Percentiles rank a stretch among this genome's conserved stretches.
phyloP scores from a whole-genome alignment of 176 grass and related monocot genomes.

The Musa acuminata region DNA sequence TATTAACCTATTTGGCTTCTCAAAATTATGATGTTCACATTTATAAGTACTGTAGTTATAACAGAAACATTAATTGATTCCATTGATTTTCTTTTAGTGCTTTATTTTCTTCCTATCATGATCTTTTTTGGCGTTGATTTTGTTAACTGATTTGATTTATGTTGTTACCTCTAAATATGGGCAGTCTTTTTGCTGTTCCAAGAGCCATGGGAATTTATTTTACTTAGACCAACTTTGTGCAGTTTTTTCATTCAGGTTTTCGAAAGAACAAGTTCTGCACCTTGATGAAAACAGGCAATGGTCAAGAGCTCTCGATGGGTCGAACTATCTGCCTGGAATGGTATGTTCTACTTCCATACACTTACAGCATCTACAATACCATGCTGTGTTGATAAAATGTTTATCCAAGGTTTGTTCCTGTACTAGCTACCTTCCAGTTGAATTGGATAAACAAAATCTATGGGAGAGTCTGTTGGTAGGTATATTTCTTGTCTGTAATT shows the following conservation, averaged over 20 bases:
- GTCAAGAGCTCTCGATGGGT: constrained; percentile 98
- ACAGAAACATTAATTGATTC: background rate
- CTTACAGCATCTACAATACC: background rate
- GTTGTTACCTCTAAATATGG: background rate
- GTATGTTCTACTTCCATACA: constrained; percentile 26
- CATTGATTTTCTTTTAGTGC: background rate
- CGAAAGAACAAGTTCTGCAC: constrained; percentile 56
- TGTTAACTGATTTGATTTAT: background rate
- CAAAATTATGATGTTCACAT: too few species aligned
- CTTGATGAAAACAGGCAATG: constrained; percentile 95
- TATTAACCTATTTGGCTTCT: too few species aligned
- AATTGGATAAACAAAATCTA: background rate
- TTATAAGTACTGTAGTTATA: background rate
- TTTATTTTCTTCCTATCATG: too few species aligned
- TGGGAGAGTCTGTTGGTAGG: background rate
- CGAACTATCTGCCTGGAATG: constrained; percentile 99
- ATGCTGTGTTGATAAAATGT: background rate
- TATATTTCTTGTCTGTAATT: background rate
- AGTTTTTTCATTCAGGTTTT: constrained; percentile 53
- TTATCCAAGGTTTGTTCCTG: background rate
- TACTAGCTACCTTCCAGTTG: background rate
- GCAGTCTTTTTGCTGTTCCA: background rate
- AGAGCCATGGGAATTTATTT: background rate
- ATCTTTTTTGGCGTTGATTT: background rate
- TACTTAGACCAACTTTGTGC: constrained; percentile 5